Base-by-base conservation (phyloP, 2,329 filamentous ascomycete species). In the Penicillium sp. region DNA sequence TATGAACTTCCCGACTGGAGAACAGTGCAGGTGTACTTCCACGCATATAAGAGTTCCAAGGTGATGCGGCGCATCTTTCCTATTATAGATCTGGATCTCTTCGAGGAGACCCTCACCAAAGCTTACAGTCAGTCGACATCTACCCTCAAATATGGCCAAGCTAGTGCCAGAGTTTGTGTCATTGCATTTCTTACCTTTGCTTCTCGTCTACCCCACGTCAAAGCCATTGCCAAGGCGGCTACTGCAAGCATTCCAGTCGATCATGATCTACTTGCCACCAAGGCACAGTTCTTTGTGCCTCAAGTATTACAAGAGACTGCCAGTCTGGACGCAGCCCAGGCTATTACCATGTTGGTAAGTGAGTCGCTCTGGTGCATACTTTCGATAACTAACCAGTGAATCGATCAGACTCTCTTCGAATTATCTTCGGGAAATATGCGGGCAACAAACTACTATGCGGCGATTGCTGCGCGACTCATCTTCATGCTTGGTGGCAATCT, bases 401-500 rank as follows among this genome's bases (percentile, higher is more conserved):
- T 25, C 16, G 19, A 33, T 36, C 78, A 79, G 79, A 65, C 73
- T 21, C 57, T 80, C 13, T 77, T 79, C 49, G 74, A 82, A 25
- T 68, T 78, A 0, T 71, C 79, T 1, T 72, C 74, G 0, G 82
- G 82, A 2, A 77, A 78, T 2, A 65, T 82, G n/a, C 76, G 80
- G 40, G 70, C 76, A 0, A 76, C 76, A 0, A 70, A 75, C 50
- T 76, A 81, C 59, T 76, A 78, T 21, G 76, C 76, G 21, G 71
- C 81, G 0, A 50, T 80, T 5, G 75, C 79, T 4, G 80, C 77
- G 34, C 78, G 82, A 2, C 73, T 80, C 21, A 66, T 82, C 1
- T 83, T 80, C 56, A 75, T 76, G 49, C 72, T 85, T 1, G 80
- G 81, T 0, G 81, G 74, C 0, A 79, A 84, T 55, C 23, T 60